Percentiles rank a stretch among this genome's conserved stretches.
Conservation (phyloP, 2,329 filamentous ascomycete genomes). For the Cladosporium sphaerospermum region DNA sequence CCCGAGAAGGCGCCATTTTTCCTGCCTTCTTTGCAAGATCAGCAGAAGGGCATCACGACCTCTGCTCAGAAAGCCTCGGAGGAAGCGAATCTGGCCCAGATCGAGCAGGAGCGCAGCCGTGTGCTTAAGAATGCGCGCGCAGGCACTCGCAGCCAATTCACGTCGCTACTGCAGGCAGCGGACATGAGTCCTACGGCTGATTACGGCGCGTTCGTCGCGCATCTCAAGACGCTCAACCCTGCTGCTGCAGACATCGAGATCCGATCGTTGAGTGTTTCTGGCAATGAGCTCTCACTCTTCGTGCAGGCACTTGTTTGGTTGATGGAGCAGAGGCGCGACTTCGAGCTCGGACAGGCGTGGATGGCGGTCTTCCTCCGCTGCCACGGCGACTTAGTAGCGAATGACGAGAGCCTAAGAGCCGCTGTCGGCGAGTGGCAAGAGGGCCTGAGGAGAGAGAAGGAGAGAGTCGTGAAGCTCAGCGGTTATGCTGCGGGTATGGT, state of each 20-base stretch:
- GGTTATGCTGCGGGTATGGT: slow-evolving; percentile 15
- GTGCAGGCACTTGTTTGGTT: slow-evolving; percentile 70
- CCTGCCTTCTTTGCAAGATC: slow-evolving; percentile 59
- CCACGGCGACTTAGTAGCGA: slow-evolving; percentile 58
- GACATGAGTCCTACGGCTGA: slow-evolving; percentile 41
- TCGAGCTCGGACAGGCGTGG: slow-evolving; percentile 93
- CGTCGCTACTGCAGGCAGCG: slow-evolving; percentile 42
- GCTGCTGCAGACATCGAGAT: slow-evolving; percentile 87
- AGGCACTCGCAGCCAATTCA: slow-evolving; percentile 35
- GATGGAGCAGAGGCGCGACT: slow-evolving; percentile 66
- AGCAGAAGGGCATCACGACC: slow-evolving; percentile 20
- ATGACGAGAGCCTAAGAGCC: slow-evolving; percentile 22
- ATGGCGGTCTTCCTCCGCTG: slow-evolving; percentile 88
- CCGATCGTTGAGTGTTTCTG: slow-evolving; percentile 58
- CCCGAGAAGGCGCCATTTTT: slow-evolving; percentile 97
- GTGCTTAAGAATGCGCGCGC: slow-evolving; percentile 23
- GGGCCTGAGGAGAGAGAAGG: slow-evolving; percentile 6
- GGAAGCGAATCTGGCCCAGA: slow-evolving; percentile 26
- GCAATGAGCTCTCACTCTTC: slow-evolving; percentile 69
- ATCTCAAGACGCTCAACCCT: slow-evolving; percentile 75
- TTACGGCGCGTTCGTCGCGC: slow-evolving; percentile 64
- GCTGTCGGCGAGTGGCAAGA: slow-evolving; percentile 8
- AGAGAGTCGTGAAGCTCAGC: slow-evolving; percentile 8
- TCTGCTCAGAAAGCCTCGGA: slow-evolving; percentile 16
- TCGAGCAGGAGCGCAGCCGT: slow-evolving; percentile 28